Evolutionary conservation across 139 green algal genomes (phyloP).

Genomic region (Picochlorum sp.): DNA sequence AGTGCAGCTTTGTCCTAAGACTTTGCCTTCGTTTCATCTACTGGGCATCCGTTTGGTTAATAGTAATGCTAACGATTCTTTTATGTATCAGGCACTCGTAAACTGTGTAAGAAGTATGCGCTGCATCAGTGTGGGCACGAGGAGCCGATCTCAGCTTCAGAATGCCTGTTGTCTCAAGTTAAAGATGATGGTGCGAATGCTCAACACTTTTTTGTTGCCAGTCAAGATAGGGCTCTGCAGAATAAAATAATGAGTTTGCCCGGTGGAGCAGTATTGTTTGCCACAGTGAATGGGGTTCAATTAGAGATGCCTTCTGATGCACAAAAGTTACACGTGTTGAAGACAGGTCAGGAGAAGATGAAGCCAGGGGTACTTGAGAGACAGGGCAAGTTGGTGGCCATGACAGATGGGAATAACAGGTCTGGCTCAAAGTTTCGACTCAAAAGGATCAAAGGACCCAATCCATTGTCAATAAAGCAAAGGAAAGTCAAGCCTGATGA

Average conservation of each 20-base stretch:
- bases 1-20: no score
- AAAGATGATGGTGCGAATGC: slow-evolving; percentile 18
- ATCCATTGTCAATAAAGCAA: slow-evolving; percentile 22
- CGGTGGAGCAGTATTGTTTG: slow-evolving; percentile 29
- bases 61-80: no score
- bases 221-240: slow-evolving; percentile 31
- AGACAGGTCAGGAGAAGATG: neutral
- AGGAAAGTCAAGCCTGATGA: no score
- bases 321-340: slow-evolving; percentile 17
- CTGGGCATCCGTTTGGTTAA: no score
- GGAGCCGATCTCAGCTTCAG: slow-evolving; percentile 16
- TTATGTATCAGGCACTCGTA: neutral
- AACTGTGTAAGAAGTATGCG: slow-evolving; percentile 6
- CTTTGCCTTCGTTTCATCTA: no score
- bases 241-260: slow-evolving; percentile 9
- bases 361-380: neutral
- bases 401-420: neutral
- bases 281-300: slow-evolving; percentile 33
- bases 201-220: slow-evolving; percentile 44
- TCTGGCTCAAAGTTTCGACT: neutral
- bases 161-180: slow-evolving; percentile 40
- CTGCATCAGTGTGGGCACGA: slow-evolving; percentile 57
- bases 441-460: slow-evolving; percentile 24
- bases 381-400: neutral
- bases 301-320: slow-evolving; percentile 22